Evolutionary conservation across 2,329 filamentous ascomycete genomes (phyloP), one percentile per base, ranked within the genome.

Genomic region (Aspergillus thermomutatus): DNA sequence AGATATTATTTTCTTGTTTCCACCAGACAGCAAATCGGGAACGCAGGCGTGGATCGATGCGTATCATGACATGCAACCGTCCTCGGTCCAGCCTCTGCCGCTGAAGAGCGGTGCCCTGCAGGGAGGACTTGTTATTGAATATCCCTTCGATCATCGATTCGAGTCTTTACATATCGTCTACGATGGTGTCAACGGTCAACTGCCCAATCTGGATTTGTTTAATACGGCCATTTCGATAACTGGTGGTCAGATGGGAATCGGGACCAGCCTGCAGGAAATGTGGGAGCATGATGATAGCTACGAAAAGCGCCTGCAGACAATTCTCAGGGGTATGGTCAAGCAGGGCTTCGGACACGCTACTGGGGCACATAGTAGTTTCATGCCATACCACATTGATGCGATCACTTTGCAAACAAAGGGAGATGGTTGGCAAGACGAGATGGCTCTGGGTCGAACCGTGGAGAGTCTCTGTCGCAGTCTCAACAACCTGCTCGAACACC

Each of bases 11-110:
- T 86, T 99, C 65, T 77, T 99, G 5, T 83, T 99, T 49, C 87
- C 94, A 0, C 88, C 90, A 0, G 94, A 99, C 75, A 96, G 91
- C 72, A 89, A 87, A 57, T 89, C 90, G 10, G 94, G 93, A 0
- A 91, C 92, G 0, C 92, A 97, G 72, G 94, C 94, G 25, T 99
- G 94, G 94, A 91, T 97, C 8, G 92, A 97, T 69, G 94, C 94
- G 1, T 99, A 99, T 73, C 94, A 99, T 74, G 91, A 96, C 72
- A 88, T 90, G 21, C 92, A 97, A 68, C 82, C 88, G 0, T 77
- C 82, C 4, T 83, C 81, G 7, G 87, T 97, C 26, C 85, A 88
- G 54, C 83, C 90, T 1, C 77, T 99, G 49, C 87, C 92, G 1
- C 82, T 97, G 67, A 97, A 97, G 77, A 94, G 91, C 17, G 94